Conservation (phyloP, 768 basidiomycete genomes). For the Strobilomyces dryophilus region DNA sequence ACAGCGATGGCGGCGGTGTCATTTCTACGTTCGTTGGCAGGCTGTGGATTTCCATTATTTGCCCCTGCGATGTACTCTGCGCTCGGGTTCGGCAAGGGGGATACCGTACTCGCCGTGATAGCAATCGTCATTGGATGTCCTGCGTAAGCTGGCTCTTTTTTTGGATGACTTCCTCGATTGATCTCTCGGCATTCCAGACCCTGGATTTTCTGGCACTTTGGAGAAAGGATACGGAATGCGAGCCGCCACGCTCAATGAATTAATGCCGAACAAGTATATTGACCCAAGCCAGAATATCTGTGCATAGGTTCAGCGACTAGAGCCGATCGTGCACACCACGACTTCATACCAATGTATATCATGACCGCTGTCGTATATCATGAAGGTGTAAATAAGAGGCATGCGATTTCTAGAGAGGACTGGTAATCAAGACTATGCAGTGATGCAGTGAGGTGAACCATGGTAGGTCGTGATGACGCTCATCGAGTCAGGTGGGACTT, state of each 20-base stretch:
- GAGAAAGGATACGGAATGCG: slow-evolving; percentile 46
- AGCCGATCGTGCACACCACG: too few relatives aligned
- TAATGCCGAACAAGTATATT: background rate
- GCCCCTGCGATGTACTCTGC: slow-evolving; percentile 61
- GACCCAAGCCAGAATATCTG: too few relatives aligned
- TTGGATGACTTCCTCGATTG: slow-evolving; percentile 12
- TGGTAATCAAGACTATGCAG: too few relatives aligned
- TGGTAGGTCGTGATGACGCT: too few relatives aligned
- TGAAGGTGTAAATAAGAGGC: too few relatives aligned
- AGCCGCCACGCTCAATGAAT: slow-evolving; percentile 38
- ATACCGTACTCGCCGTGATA: slow-evolving; percentile 57
- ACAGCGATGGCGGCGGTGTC: slow-evolving; percentile 62
- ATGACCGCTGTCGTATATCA: too few relatives aligned
- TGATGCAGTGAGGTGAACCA: too few relatives aligned
- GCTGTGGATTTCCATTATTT: slow-evolving; percentile 76
- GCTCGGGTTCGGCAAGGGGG: slow-evolving; percentile 67
- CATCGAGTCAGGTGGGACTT: too few relatives aligned
- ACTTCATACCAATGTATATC: too few relatives aligned
- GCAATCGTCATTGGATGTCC: slow-evolving; percentile 62
- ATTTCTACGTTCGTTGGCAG: slow-evolving; percentile 59
- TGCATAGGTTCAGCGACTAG: too few relatives aligned
- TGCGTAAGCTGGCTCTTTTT: slow-evolving; percentile 24
- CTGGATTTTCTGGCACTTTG: slow-evolving; percentile 44
- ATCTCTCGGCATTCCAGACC: too few relatives aligned
- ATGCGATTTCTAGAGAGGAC: too few relatives aligned